Base-by-base conservation (phyloP, 2,329 filamentous ascomycete species). In the Epichloe uncinata region DNA sequence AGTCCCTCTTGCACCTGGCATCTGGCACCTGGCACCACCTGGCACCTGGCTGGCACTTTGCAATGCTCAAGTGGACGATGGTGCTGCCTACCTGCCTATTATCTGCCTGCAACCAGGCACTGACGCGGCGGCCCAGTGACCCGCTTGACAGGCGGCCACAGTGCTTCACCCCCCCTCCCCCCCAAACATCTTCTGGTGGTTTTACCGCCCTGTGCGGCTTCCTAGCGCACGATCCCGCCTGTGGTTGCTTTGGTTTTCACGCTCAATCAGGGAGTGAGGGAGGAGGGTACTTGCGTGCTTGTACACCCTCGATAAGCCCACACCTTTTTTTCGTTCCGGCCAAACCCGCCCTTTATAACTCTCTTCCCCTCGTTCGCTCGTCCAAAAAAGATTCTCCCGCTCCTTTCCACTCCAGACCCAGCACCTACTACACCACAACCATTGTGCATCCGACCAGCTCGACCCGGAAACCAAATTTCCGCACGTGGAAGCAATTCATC, bases 291-390 rank as follows among this genome's bases (percentile, higher is more conserved):
- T 48, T 50, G 47, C n/a, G 40, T 45, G 16, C 46, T 54, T 53
- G 53, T 56, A 52, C 52, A 46, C 48, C 42, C 47, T 43, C 40
- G 47, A 50, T 50, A 43, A 20, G 16, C 20, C 45, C 50, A 40
- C 49, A 49, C 20, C 47, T 40, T 50, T 56, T 50, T 56, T 60
- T 57, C 56, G 55, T 57, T 57, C 61, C 60, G 61, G 60, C 59
- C 61, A 60, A 61, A 57, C 61, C 62, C 63, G 63, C 59, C 57
- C 57, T 58, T 61, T 61, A 60, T 59, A 61, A 56, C 53, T 57
- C 51, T 50, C 52, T 55, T 54, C 51, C 55, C 58, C 55, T 56
- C 50, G 42, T 48, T 51, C 54, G 54, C 46, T 55, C 52, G 48
- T 55, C 52, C 35, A 49, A 51, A 52, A 56, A 54, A 56, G 50